These are phyloP conservation scores for Halteria grandinella DNA, from an alignment of 73 alveolate genomes.

Conservation along the genomic window DNA sequence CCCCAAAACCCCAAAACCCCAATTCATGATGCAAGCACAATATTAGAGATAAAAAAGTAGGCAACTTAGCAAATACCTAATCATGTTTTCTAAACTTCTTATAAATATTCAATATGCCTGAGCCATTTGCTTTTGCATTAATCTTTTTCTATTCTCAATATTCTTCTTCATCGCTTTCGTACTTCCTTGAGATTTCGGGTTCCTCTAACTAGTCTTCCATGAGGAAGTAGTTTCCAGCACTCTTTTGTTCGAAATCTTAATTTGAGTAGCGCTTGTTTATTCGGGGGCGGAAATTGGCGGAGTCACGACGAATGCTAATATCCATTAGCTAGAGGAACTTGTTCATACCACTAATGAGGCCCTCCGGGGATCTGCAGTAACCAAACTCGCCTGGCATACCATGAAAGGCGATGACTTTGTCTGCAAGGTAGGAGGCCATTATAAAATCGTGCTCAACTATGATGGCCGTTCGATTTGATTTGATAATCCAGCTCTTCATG, in stretches of 20 bases:
- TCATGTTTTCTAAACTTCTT: no score
- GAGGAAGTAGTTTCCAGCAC: constrained; percentile 82
- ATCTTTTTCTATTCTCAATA: no score
- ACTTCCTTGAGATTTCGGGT: no score
- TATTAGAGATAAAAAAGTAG: no score
- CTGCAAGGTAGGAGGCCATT: constrained; percentile 92
- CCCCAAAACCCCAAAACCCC: no score
- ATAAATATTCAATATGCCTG: no score
- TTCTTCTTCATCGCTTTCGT: no score
- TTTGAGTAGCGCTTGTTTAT: constrained; percentile 14
- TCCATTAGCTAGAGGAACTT: constrained; percentile 85
- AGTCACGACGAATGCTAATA: constrained; percentile 91
- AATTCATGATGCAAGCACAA: no score
- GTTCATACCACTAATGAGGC: constrained; percentile 90
- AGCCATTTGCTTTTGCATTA: no score
- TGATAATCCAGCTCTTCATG: constrained; percentile 87
- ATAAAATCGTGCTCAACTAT: constrained; percentile 71
- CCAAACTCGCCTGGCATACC: constrained; percentile 86
- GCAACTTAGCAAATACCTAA: no score
- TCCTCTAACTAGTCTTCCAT: no score
- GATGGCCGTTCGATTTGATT: constrained; percentile 44
- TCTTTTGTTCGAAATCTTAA: constrained; percentile 83
- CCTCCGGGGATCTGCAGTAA: constrained; percentile 82
- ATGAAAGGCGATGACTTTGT: constrained; percentile 79
- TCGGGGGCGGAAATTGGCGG: constrained; percentile 71